A percentile compares a stretch with the other conserved stretches of the same genome.
phyloP scores from a whole-genome alignment of 176 grass and related monocot genomes.

The Musa acuminata region DNA sequence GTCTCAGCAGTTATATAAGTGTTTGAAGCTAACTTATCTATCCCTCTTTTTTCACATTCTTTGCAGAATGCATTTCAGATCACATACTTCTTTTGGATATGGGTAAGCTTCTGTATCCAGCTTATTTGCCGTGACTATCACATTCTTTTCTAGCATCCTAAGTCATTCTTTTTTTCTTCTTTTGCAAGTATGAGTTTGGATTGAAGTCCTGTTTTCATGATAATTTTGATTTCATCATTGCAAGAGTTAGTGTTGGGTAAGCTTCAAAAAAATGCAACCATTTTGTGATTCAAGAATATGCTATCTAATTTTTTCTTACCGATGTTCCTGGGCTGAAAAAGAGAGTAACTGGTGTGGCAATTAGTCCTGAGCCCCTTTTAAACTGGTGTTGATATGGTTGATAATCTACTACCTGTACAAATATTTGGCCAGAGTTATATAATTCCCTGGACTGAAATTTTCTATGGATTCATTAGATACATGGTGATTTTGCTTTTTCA shows the following conservation, averaged over 20 bases:
- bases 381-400: no score
- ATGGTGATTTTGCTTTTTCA: no score
- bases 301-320: not conserved
- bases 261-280: not conserved
- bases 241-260: not conserved
- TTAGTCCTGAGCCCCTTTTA: no score
- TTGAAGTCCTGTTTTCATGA: constrained; percentile 1
- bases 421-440: no score
- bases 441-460: no score
- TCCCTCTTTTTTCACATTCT: not conserved
- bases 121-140: not conserved
- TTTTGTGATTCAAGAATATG: not conserved
- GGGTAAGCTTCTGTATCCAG: not conserved
- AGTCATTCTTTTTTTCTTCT: not conserved
- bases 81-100: not conserved
- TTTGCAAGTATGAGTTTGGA: not conserved
- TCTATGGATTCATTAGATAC: no score
- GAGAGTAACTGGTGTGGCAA: not conserved
- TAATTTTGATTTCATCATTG: not conserved
- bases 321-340: not conserved
- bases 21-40: no score
- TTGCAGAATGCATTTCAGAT: not conserved
- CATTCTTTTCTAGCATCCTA: not conserved
- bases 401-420: no score
- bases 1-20: no score